Percentiles rank a stretch among this genome's conserved stretches.
Conservation (phyloP, 352 stramenopile species). For the Phytophthora sansomeana region DNA sequence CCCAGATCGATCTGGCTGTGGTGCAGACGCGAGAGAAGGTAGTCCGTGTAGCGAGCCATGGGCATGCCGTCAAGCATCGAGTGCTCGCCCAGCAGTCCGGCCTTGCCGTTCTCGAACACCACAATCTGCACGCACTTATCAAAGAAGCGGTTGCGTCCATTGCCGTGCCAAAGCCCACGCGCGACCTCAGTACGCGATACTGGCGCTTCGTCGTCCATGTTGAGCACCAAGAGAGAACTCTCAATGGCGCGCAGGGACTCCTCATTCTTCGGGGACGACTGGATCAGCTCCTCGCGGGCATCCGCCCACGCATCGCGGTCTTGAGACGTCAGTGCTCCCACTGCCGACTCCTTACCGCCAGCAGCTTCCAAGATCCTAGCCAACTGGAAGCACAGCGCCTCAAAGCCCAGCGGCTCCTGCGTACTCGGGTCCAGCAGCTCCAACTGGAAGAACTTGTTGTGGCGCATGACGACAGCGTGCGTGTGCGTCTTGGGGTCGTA, state of each 20-base stretch:
- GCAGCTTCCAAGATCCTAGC: constrained; percentile 58
- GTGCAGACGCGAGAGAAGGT: constrained; percentile 63
- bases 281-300: constrained; percentile 71
- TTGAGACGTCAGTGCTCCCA: constrained; percentile 76
- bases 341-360: constrained; percentile 54
- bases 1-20: constrained; percentile 61
- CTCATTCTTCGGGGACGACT: constrained; percentile 63
- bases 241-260: constrained; percentile 63
- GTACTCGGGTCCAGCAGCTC: constrained; percentile 56
- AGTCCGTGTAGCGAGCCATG: constrained; percentile 78
- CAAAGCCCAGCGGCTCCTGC: constrained; percentile 55
- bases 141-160: constrained; percentile 96
- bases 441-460: constrained; percentile 82
- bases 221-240: constrained; percentile 72
- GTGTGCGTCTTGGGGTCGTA: constrained; percentile 89
- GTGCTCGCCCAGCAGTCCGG: constrained; percentile 94
- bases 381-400: constrained; percentile 66
- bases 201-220: constrained; percentile 71
- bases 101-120: constrained; percentile 96
- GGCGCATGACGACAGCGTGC: constrained; percentile 91
- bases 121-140: constrained; percentile 98
- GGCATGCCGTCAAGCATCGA: constrained; percentile 91
- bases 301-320: constrained; percentile 85
- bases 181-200: constrained; percentile 73
- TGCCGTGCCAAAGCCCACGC: constrained; percentile 78